Conservation (phyloP, 352 stramenopile genomes). For the Pythium graminicola region DNA sequence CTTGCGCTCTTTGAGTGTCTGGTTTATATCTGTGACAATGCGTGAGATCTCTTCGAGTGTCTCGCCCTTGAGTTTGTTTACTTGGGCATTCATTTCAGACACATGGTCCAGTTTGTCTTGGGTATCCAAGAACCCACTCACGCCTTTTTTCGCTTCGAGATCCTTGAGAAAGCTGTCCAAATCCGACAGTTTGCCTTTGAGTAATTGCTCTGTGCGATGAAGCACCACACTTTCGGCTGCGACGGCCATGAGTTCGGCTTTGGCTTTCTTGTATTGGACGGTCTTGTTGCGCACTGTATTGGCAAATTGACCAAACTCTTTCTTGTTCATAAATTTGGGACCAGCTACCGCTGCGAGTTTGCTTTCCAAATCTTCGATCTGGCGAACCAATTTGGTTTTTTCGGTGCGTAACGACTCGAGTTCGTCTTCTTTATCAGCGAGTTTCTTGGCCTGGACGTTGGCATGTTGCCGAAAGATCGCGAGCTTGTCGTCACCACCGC, state of each 20-base stretch:
- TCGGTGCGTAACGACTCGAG: constrained; percentile 63
- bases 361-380: constrained; percentile 68
- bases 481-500: constrained; percentile 86
- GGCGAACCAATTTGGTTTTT: constrained; percentile 45
- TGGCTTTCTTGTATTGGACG: constrained; percentile 88
- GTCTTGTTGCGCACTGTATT: constrained; percentile 88
- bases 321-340: constrained; percentile 76
- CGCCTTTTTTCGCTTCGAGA: constrained; percentile 79
- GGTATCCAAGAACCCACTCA: constrained; percentile 82
- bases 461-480: constrained; percentile 88
- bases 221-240: constrained; percentile 88
- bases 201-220: constrained; percentile 86
- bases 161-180: constrained; percentile 81
- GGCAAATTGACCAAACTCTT: constrained; percentile 89
- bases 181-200: constrained; percentile 81
- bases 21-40: constrained; percentile 89
- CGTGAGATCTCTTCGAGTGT: constrained; percentile 92
- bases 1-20: constrained; percentile 88
- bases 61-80: constrained; percentile 90
- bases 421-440: constrained; percentile 86
- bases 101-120: constrained; percentile 84
- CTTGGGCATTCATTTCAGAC: constrained; percentile 78
- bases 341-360: constrained; percentile 56
- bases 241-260: constrained; percentile 80
- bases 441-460: constrained; percentile 82